Evolutionary conservation across 768 basidiomycete genomes (phyloP).

Genomic region (Lactarius sanguifluus): DNA sequence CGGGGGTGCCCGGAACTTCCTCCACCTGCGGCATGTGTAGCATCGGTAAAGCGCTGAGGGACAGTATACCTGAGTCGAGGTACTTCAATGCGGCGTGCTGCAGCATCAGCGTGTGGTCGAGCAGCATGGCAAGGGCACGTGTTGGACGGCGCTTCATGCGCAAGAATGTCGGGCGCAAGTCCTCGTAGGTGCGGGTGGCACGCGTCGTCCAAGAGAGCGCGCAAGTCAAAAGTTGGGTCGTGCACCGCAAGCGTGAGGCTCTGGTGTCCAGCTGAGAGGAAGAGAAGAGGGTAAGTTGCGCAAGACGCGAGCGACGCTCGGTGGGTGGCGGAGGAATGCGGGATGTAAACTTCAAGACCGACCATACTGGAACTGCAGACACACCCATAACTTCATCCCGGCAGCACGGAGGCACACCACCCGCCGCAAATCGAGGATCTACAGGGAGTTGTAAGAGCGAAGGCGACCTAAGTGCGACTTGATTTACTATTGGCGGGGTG

Average conservation of each 20-base stretch:
- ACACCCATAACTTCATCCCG: background rate
- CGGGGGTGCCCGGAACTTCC: background rate
- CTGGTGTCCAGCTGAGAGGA: too few species aligned
- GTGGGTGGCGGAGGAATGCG: conserved; percentile 9
- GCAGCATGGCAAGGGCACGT: conserved; percentile 1
- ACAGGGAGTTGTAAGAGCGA: conserved; percentile 8
- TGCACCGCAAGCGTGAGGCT: too few species aligned
- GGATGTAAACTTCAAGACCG: conserved; percentile 12
- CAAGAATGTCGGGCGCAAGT: conserved; percentile 1
- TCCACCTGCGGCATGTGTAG: conserved; percentile 29
- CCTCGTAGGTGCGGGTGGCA: conserved; percentile 1
- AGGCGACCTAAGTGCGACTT: background rate
- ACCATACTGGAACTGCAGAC: conserved; percentile 9
- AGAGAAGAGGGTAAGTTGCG: background rate
- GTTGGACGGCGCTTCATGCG: background rate
- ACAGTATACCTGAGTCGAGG: background rate
- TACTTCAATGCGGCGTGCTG: background rate
- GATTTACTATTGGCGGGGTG: too few species aligned
- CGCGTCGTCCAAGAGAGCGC: too few species aligned
- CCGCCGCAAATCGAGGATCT: conserved; percentile 10
- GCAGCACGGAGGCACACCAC: too few species aligned
- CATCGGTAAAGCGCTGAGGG: background rate
- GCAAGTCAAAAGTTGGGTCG: too few species aligned
- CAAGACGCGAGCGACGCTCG: conserved; percentile 12
- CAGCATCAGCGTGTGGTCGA: conserved; percentile 11